Evolutionary conservation across 1,139 yeast species (phyloP), one percentile per base, ranked within the genome.

Genomic region (Candida pseudoviswanathii): DNA sequence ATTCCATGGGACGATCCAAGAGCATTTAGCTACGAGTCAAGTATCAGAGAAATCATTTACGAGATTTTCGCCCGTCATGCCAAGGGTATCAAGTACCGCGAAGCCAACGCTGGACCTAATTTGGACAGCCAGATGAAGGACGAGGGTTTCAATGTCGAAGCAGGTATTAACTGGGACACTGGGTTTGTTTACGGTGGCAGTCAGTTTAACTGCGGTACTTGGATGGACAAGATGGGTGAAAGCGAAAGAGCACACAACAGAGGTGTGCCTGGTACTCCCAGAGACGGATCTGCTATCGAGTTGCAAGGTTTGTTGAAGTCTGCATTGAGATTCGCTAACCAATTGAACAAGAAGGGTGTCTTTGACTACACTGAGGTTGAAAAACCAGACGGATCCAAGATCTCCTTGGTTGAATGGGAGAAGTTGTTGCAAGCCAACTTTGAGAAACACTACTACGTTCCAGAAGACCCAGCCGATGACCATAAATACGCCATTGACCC

Each of bases 181-280:
- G 99, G 99, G 0, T 71, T 94, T 43, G 75, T 92, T 4, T 88
- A 84, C 66, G 99, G 99, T 43, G 99, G 99, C 1, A 89, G 89
- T 48, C 96, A 88, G 65, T 81, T 71, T 66, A 94, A 94, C 63
- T 94, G 99, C 72, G 99, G 99, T 24, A 94, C 99, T 0, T 94
- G 99, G 99, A 94, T 92, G 97, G 99, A 94, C 69, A 94, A 94
- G 71, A 94, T 94, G 98, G 99, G 99, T 22, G 99, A 94, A 70
- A 89, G 96, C 62, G 82, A 70, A 46, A 74, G 69, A 51, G 97
- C 99, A 0, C 87, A 89, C 1, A 86, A 84, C 52, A 87, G 85
- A 61, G 99, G 99, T 11, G 75, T 81, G 38, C 99, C 99, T 0
- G 99, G 98, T 2, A 94, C 99, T 0, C 98, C 99, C 34, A 81